These are phyloP conservation scores for Brassica carinata DNA, from an alignment of 345 rosid genomes.

Conservation along the genomic window DNA sequence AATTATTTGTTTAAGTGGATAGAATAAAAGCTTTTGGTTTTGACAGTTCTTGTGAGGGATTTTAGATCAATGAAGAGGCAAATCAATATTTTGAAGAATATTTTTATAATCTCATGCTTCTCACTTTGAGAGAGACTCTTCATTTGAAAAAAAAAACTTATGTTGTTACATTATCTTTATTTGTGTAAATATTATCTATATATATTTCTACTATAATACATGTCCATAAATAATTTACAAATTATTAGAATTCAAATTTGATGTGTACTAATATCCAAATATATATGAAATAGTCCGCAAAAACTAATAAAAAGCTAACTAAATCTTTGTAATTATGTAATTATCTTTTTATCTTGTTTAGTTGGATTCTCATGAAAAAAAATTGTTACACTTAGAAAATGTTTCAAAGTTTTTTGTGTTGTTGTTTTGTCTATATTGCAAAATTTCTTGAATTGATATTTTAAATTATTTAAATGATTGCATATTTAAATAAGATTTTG, in stretches of 20 bases:
- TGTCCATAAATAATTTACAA: background rate
- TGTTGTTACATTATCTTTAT: no score
- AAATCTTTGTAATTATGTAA: background rate
- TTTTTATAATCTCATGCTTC: background rate
- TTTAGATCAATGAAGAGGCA: background rate
- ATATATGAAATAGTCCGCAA: background rate
- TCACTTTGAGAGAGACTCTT: background rate
- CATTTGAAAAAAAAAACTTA: no score
- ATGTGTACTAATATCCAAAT: background rate
- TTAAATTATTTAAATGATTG: background rate
- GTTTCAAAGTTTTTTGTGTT: background rate
- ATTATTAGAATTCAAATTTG: background rate
- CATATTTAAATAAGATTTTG: background rate
- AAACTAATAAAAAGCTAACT: background rate
- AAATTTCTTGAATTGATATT: background rate
- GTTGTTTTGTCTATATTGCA: background rate
- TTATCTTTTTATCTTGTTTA: background rate
- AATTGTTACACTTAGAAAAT: background rate
- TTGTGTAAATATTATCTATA: background rate
- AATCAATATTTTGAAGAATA: background rate
- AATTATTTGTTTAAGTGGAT: background rate
- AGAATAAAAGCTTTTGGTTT: background rate
- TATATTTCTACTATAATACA: background rate
- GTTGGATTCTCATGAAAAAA: background rate
- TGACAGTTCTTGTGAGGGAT: background rate